Percentiles rank a stretch among this genome's conserved stretches.
Conservation (phyloP, 2,329 filamentous ascomycete genomes). For the Epichloe hybrida region DNA sequence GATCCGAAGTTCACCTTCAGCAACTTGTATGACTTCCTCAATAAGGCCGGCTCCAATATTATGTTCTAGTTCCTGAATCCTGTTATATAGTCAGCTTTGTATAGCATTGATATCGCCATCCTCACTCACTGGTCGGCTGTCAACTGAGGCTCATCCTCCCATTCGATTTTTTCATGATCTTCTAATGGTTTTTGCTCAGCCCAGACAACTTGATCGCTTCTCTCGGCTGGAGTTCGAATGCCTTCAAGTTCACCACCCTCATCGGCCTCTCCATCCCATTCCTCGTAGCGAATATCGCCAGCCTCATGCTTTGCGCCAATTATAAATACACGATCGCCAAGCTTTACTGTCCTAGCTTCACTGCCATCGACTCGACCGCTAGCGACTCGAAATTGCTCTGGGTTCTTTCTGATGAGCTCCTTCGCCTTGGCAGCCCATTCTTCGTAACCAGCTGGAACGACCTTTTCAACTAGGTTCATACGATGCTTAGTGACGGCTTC, state of each 20-base stretch:
- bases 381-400: conserved; percentile 49
- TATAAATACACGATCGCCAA: conserved; percentile 37
- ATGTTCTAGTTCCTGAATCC: conserved; percentile 71
- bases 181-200: conserved; percentile 32
- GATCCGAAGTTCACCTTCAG: conserved; percentile 71
- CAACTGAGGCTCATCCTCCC: conserved; percentile 53
- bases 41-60: conserved; percentile 89
- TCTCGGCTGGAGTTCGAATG: conserved; percentile 40
- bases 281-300: conserved; percentile 41
- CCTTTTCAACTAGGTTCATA: conserved; percentile 60
- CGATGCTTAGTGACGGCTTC: conserved; percentile 87
- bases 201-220: conserved; percentile 30
- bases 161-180: conserved; percentile 31
- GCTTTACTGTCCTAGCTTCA: conserved; percentile 31
- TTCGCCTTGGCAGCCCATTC: conserved; percentile 60
- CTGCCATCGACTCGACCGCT: conserved; percentile 34
- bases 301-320: conserved; percentile 34
- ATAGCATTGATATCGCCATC: neutral
- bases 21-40: conserved; percentile 88
- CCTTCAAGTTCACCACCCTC: conserved; percentile 53
- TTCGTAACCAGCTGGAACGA: conserved; percentile 61
- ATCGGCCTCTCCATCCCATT: conserved; percentile 62
- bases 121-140: conserved; percentile 58
- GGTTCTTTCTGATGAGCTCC: conserved; percentile 45
- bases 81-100: conserved; percentile 23